phyloP scores from a whole-genome alignment of 495 filamentous ascomycete genomes.

The Podospora sp. region DNA sequence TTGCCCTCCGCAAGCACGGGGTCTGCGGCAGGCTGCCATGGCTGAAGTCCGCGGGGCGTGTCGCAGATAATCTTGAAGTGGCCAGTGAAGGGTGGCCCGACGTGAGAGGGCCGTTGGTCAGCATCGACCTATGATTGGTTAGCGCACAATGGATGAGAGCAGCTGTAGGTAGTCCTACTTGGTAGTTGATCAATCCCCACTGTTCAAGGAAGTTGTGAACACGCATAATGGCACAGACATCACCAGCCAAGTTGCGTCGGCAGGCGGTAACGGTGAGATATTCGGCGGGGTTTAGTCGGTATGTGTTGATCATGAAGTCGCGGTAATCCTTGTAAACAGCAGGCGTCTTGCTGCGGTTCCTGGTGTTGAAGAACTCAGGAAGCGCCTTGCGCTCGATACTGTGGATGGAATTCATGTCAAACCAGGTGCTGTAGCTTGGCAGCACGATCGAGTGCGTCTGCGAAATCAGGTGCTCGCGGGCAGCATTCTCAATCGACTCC shows the following conservation, averaged over 20 bases:
- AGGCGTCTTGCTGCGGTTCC: constrained; percentile 96
- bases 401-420: constrained; percentile 93
- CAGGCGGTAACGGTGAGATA: constrained; percentile 99
- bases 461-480: constrained; percentile 84
- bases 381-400: constrained; percentile 86
- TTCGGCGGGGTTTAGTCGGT: constrained; percentile 90
- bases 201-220: constrained; percentile 98
- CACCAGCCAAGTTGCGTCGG: constrained; percentile 89
- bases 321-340: constrained; percentile 98
- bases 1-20: constrained; percentile 64
- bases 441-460: constrained; percentile 95
- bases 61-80: constrained; percentile 95
- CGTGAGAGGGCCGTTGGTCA: constrained; percentile 90
- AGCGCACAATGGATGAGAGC: constrained; percentile 21
- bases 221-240: constrained; percentile 98
- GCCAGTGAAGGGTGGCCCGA: constrained; percentile 94
- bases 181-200: constrained; percentile 98
- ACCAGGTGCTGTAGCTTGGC: constrained; percentile 96
- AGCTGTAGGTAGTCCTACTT: constrained; percentile 59
- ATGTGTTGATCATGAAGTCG: constrained; percentile 99
- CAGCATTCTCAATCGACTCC: constrained; percentile 78
- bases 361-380: constrained; percentile 96
- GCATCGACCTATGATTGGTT: constrained; percentile 75
- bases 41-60: constrained; percentile 90
- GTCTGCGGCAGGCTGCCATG: constrained; percentile 86